These are phyloP conservation scores for Trypanosoma boissoni DNA, from an alignment of 208 protist genomes.

Conservation along the genomic window DNA sequence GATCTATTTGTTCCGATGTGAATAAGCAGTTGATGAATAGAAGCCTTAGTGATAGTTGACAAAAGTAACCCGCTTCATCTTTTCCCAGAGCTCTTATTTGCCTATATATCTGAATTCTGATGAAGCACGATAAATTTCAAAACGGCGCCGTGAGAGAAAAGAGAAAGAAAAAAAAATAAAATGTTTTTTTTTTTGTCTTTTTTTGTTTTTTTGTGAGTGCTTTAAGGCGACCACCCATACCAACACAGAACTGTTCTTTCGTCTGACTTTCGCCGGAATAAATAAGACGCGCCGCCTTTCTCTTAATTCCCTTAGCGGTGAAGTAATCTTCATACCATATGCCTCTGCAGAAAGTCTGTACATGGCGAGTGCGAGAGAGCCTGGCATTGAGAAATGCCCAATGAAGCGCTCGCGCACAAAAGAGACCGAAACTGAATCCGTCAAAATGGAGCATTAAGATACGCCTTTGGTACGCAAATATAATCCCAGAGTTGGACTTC, in stretches of 20 bases:
- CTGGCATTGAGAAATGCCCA: constrained; percentile 9
- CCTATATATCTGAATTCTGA: constrained; percentile 13
- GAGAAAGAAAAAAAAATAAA: constrained; percentile 20
- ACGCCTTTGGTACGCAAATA: too few species aligned
- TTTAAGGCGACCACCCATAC: constrained; percentile 26
- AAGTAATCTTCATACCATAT: too few species aligned
- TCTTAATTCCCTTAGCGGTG: neutral
- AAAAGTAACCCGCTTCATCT: constrained; percentile 12
- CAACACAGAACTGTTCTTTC: constrained; percentile 17
- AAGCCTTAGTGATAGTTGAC: neutral
- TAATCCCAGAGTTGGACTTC: too few species aligned
- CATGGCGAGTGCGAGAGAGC: neutral
- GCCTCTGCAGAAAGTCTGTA: constrained; percentile 5
- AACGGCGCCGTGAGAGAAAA: constrained; percentile 14
- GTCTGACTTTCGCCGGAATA: constrained; percentile 31
- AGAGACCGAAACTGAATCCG: neutral
- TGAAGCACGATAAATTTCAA: constrained; percentile 21
- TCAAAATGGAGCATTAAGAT: too few species aligned
- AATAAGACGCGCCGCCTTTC: constrained; percentile 10
- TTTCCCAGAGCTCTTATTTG: constrained; percentile 8
- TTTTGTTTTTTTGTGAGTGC: too few species aligned
- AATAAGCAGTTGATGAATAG: constrained; percentile 19
- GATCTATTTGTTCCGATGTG: neutral
- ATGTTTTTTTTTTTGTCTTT: too few species aligned
- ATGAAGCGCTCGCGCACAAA: too few species aligned